These are phyloP conservation scores for Beauveria caledonica DNA, from an alignment of 2,329 filamentous ascomycete species.

Conservation along the genomic window DNA sequence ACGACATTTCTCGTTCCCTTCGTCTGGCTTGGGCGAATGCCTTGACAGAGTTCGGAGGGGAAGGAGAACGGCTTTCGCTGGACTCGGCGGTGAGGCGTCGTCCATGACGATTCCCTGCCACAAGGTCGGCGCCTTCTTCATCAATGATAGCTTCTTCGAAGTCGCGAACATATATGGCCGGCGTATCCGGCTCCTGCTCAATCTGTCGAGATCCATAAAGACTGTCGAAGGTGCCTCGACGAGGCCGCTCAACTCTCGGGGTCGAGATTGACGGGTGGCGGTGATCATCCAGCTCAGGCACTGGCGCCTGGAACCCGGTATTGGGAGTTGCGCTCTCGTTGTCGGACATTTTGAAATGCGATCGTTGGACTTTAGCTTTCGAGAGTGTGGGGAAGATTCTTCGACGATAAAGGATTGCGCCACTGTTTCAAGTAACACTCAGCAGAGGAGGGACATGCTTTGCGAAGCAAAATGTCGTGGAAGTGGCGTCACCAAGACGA, in stretches of 20 bases:
- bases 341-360: slow-evolving; percentile 53
- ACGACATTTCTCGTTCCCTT: slow-evolving; percentile 64
- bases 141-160: slow-evolving; percentile 74
- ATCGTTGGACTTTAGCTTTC: slow-evolving; percentile 20
- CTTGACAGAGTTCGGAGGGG: slow-evolving; percentile 94
- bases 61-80: slow-evolving; percentile 59
- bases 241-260: slow-evolving; percentile 51
- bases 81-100: slow-evolving; percentile 52
- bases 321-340: slow-evolving; percentile 51
- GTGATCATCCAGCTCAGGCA: slow-evolving; percentile 82
- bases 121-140: slow-evolving; percentile 58
- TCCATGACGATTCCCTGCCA: slow-evolving; percentile 34
- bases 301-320: slow-evolving; percentile 62
- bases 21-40: slow-evolving; percentile 89
- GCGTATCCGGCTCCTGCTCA: slow-evolving; percentile 27
- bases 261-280: slow-evolving; percentile 57
- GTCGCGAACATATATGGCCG: slow-evolving; percentile 55
- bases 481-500: neutral
- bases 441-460: slow-evolving; percentile 12
- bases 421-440: slow-evolving; percentile 28
- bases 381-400: neutral
- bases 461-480: neutral
- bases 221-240: slow-evolving; percentile 68
- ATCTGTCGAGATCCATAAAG: slow-evolving; percentile 48
- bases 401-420: neutral